Evolutionary conservation across 2,329 filamentous ascomycete species (phyloP).

Genomic region (Blastomyces gilchristii): DNA sequence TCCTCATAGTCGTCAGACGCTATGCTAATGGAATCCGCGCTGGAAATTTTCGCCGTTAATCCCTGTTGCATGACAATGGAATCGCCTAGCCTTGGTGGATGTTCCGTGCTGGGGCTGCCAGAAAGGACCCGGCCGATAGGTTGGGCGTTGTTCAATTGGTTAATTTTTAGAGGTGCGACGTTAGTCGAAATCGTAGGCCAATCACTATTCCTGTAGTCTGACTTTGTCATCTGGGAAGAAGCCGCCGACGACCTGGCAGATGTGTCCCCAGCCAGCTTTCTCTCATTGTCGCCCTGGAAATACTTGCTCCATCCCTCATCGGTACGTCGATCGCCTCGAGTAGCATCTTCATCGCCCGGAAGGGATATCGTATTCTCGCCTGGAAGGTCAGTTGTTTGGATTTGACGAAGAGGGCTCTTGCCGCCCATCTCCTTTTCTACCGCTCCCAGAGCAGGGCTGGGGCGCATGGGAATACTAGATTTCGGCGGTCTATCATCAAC

Average conservation of each 20-base stretch:
- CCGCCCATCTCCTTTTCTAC: constrained; percentile 10
- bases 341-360: constrained; percentile 10
- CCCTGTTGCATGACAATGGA: constrained; percentile 30
- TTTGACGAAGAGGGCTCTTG: constrained; percentile 12
- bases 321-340: constrained; percentile 31
- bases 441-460: background rate
- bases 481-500: constrained; percentile 9
- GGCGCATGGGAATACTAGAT: background rate
- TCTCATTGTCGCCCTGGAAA: constrained; percentile 32
- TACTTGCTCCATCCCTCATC: constrained; percentile 42
- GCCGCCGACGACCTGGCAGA: constrained; percentile 20
- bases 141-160: constrained; percentile 30
- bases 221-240: constrained; percentile 22
- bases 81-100: constrained; percentile 21
- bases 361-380: constrained; percentile 17
- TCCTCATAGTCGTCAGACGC: constrained; percentile 28
- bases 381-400: constrained; percentile 11
- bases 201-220: constrained; percentile 30
- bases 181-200: constrained; percentile 31
- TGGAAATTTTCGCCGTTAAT: constrained; percentile 36
- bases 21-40: constrained; percentile 32
- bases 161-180: constrained; percentile 28
- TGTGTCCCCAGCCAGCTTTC: constrained; percentile 20
- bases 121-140: constrained; percentile 32
- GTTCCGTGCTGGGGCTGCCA: constrained; percentile 36